These are phyloP conservation scores for Lindgomyces ingoldianus DNA, from an alignment of 495 filamentous ascomycete species.

Conservation along the genomic window DNA sequence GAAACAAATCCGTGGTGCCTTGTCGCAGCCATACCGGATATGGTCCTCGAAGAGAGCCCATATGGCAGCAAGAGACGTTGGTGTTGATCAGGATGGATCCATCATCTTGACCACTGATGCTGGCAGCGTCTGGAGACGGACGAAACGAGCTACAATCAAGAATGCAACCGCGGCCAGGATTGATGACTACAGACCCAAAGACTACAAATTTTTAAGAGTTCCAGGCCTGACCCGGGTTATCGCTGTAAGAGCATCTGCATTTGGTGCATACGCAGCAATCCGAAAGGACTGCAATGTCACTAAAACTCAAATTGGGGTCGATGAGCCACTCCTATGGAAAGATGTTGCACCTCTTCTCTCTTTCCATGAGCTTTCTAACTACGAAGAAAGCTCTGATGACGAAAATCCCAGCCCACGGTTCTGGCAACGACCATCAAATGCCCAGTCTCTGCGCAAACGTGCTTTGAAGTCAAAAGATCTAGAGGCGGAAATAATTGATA, in stretches of 20 bases:
- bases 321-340: conserved; percentile 66
- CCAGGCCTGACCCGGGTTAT: conserved; percentile 81
- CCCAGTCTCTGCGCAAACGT: conserved; percentile 52
- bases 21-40: conserved; percentile 72
- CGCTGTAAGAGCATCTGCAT: conserved; percentile 80
- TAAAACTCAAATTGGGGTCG: conserved; percentile 67
- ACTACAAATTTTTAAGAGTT: conserved; percentile 91
- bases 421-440: conserved; percentile 54
- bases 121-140: conserved; percentile 86
- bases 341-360: conserved; percentile 71
- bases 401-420: conserved; percentile 49
- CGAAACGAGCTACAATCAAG: conserved; percentile 78
- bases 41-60: conserved; percentile 79
- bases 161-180: conserved; percentile 58
- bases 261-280: conserved; percentile 84
- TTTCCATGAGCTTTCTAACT: conserved; percentile 48
- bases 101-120: conserved; percentile 92
- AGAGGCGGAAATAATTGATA: conserved; percentile 43
- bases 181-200: conserved; percentile 63
- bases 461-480: conserved; percentile 42
- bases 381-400: conserved; percentile 34
- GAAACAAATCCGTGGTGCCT: conserved; percentile 73
- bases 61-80: conserved; percentile 84
- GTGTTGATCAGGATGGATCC: conserved; percentile 88
- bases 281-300: conserved; percentile 84